Evolutionary conservation across 306 rosid genomes (phyloP).

Genomic region (Elaeagnus macrophylla): DNA sequence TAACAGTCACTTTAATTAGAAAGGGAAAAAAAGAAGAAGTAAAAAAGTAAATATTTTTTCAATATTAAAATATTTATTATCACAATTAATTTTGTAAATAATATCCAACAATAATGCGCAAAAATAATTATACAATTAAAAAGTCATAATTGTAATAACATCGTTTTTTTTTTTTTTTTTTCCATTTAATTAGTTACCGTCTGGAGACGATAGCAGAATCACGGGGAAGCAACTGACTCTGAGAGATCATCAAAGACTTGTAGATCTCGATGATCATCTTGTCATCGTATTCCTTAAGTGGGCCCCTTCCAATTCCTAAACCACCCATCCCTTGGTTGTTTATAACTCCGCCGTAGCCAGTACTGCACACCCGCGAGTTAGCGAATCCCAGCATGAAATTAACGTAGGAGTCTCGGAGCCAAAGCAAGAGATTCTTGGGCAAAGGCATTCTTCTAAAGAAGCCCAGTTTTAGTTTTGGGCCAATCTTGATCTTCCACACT

Average conservation of each 20-base stretch:
- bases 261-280: constrained; percentile 61
- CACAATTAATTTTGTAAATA: no score
- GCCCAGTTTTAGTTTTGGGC: constrained; percentile 30
- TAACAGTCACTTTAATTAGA: no score
- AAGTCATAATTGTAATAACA: no score
- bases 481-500: constrained; percentile 47
- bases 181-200: constrained; percentile 12
- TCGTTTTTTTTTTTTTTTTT: no score
- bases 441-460: constrained; percentile 31
- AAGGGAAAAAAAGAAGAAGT: no score
- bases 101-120: no score
- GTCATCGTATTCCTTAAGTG: constrained; percentile 68
- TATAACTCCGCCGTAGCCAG: constrained; percentile 26
- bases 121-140: no score
- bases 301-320: constrained; percentile 15
- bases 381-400: constrained; percentile 64
- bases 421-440: constrained; percentile 43
- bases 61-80: no score
- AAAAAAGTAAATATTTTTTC: no score
- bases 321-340: constrained; percentile 7
- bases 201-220: constrained; percentile 15
- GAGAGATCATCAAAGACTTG: constrained; percentile 40
- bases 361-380: constrained; percentile 35
- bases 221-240: constrained; percentile 30
- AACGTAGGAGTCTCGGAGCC: constrained; percentile 76